phyloP scores from a whole-genome alignment of 31 red algal genomes.

The Porphyra umbilicalis region DNA sequence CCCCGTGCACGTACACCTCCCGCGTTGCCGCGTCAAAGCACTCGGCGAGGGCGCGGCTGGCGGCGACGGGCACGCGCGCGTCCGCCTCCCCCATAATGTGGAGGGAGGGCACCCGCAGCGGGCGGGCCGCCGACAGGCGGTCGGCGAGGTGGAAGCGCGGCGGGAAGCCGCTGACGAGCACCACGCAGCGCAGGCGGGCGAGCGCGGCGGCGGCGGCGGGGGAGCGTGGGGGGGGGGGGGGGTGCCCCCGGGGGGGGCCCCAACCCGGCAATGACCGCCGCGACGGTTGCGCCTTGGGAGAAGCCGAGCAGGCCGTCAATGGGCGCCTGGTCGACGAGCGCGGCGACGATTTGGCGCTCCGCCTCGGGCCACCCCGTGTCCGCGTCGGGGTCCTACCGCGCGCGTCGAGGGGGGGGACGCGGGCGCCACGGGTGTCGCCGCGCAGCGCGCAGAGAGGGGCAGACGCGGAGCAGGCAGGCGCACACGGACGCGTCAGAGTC shows the following conservation, averaged over 20 bases:
- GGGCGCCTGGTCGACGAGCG: background rate
- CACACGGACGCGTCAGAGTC: no score
- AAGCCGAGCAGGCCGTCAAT: slow-evolving; percentile 76
- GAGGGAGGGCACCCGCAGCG: slow-evolving; percentile 39
- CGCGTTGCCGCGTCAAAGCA: slow-evolving; percentile 16
- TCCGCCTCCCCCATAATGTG: slow-evolving; percentile 60
- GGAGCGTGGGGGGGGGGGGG: background rate
- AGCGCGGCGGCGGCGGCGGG: background rate
- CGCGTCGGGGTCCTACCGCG: background rate
- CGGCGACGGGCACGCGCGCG: slow-evolving; percentile 29
- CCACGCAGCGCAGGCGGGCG: slow-evolving; percentile 39
- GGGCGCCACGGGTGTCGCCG: no score
- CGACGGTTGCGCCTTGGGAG: slow-evolving; percentile 51
- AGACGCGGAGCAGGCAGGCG: no score
- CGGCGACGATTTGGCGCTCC: background rate
- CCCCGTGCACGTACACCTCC: slow-evolving; percentile 26
- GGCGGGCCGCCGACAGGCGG: slow-evolving; percentile 12
- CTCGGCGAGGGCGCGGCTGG: slow-evolving; percentile 11
- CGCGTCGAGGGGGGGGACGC: no score
- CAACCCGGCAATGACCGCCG: slow-evolving; percentile 22
- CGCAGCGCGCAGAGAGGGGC: no score
- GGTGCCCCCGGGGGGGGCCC: slow-evolving; percentile 27
- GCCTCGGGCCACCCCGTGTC: background rate
- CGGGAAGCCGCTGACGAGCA: slow-evolving; percentile 59
- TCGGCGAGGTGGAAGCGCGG: slow-evolving; percentile 26